Conservation (phyloP, 2,329 filamentous ascomycete species). For the Aspergillus tubingensis region DNA sequence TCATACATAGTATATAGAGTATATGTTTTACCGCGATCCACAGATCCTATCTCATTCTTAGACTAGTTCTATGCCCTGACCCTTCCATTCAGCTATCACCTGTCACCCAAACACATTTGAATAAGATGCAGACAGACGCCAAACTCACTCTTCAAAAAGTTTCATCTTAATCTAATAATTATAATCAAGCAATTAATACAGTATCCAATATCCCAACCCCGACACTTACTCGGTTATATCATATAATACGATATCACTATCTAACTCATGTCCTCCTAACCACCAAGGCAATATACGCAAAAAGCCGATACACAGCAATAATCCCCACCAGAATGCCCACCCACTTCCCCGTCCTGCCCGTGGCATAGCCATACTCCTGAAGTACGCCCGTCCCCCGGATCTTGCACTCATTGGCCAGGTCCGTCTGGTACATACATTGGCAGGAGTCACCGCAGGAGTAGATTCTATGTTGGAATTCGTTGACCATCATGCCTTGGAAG, state of each 20-base stretch:
- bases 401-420: constrained; percentile 63
- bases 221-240: too few species aligned
- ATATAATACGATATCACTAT: too few species aligned
- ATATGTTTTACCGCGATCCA: too few species aligned
- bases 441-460: constrained; percentile 64
- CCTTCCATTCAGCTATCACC: too few species aligned
- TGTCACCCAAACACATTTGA: too few species aligned
- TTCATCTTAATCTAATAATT: too few species aligned
- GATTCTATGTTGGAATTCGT: constrained; percentile 69
- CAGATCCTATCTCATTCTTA: too few species aligned
- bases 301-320: constrained; percentile 69
- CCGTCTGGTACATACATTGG: constrained; percentile 70
- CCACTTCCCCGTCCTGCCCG: constrained; percentile 65
- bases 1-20: too few species aligned
- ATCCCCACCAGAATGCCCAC: constrained; percentile 78
- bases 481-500: constrained; percentile 92
- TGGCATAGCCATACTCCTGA: constrained; percentile 67
- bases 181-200: too few species aligned
- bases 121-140: fast-evolving
- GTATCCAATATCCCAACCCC: too few species aligned
- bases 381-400: constrained; percentile 73
- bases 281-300: constrained; percentile 64
- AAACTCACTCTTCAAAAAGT: too few species aligned
- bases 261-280: constrained; percentile 13
- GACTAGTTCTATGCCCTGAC: too few species aligned